phyloP scores from a whole-genome alignment of 371 early-diverging fungal species.

The Dentiscutata heterogama region DNA sequence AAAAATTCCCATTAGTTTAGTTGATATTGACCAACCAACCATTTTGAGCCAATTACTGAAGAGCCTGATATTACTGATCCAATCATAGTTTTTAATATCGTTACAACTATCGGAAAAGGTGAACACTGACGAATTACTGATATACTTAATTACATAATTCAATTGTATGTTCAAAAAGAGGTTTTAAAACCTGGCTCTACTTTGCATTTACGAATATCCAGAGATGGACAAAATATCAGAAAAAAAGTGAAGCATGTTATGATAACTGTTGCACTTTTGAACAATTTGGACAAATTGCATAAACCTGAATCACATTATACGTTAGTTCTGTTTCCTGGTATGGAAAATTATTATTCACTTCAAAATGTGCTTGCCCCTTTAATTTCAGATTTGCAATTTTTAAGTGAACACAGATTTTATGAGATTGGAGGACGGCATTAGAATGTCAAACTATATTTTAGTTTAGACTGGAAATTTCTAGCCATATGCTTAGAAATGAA shows the following conservation, averaged over 20 bases:
- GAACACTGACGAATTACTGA: neutral
- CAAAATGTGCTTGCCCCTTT: neutral
- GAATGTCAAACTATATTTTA: slow-evolving; percentile 9
- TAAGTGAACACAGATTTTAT: neutral
- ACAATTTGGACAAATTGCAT: neutral
- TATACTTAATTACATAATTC: slow-evolving; percentile 8
- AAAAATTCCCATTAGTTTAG: neutral
- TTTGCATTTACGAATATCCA: neutral
- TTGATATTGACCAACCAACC: neutral
- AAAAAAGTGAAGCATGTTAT: slow-evolving; percentile 18
- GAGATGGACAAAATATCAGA: neutral
- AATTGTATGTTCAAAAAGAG: neutral
- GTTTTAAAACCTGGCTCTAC: neutral
- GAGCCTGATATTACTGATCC: neutral
- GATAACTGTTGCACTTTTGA: slow-evolving; percentile 6
- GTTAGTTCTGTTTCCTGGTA: neutral
- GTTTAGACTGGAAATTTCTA: slow-evolving; percentile 9
- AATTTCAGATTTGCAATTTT: neutral
- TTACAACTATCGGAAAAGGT: neutral
- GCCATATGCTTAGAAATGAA: neutral
- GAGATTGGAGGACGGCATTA: neutral
- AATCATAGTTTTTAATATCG: neutral
- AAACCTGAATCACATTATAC: neutral
- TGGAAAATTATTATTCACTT: slow-evolving; percentile 10
- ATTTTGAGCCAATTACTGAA: neutral